Base-by-base conservation (phyloP, 768 basidiomycete species). In the Suillus lakei region DNA sequence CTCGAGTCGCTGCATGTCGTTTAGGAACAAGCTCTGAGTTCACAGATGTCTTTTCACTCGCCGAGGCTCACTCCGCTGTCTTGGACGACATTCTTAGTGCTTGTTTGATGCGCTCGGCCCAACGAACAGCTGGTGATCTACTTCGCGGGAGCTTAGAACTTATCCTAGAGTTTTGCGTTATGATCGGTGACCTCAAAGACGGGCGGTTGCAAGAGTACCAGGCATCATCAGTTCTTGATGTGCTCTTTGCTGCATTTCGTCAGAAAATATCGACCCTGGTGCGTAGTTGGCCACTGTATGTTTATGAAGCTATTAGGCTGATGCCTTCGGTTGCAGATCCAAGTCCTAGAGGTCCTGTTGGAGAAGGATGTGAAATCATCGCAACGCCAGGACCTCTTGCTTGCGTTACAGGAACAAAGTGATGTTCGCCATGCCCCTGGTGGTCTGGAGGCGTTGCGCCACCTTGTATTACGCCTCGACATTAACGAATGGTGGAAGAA, bases 71-170 rank as follows among this genome's bases (percentile, higher is more conserved):
- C 74, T 91, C 91, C 0, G 74, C 73, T 5, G 74, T 93, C 50
- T 74, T 96, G 71, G 90, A 95, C 70, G 85, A 91, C 64, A 88
- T 95, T 15, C 83, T 95, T 50, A 88, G 83, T 63, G 89, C 91
- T 16, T 94, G 92, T 72, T 79, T 94, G 30, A 75, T 95, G 55
- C 81, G 91, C 48, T 88, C 90, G 1, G 82, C 84, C 3, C 93
- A 95, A 74, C 82, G 84, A 68, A 81, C 82, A 8, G 86, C 85
- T 1, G 87, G 89, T 1, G 91, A 92, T 68, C 76, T 89, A 38
- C 79, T 95, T 30, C 84, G 88, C 18, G 83, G 84, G 30, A 81
- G 84, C 36, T 77, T 94, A 66, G 89, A 91, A 70, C 73, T 86
- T 43, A 82, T 93, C 4, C 79, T 95, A 53, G 88, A 91, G 61